Evolutionary conservation across 2,329 filamentous ascomycete genomes (phyloP).

Genomic region (Paecilomyces sp.): DNA sequence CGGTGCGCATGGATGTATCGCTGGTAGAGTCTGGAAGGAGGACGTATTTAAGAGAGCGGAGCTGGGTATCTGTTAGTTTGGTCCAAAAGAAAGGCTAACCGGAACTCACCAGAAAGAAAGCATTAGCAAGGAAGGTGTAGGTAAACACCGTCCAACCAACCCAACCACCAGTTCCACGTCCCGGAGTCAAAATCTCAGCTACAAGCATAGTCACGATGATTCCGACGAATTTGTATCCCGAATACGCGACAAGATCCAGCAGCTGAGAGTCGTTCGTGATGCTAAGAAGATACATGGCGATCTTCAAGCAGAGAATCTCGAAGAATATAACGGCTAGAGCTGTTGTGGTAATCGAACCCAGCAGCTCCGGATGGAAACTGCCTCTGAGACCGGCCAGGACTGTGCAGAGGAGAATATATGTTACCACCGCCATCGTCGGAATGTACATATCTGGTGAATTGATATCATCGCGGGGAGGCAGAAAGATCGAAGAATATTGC

Average conservation of each 20-base stretch:
- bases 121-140: slow-evolving; percentile 91
- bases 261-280: slow-evolving; percentile 93
- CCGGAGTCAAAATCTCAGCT: slow-evolving; percentile 68
- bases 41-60: slow-evolving; percentile 93
- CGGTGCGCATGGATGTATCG: slow-evolving; percentile 54
- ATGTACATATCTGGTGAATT: slow-evolving; percentile 99
- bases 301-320: slow-evolving; percentile 83
- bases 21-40: slow-evolving; percentile 74
- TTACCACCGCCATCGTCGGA: slow-evolving; percentile 93
- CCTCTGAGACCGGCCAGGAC: slow-evolving; percentile 83
- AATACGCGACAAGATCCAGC: slow-evolving; percentile 90
- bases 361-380: slow-evolving; percentile 86
- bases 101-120: slow-evolving; percentile 78
- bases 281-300: slow-evolving; percentile 86
- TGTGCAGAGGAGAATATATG: slow-evolving; percentile 90
- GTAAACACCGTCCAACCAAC: slow-evolving; percentile 80
- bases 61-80: slow-evolving; percentile 42
- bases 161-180: slow-evolving; percentile 79
- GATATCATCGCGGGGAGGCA: slow-evolving; percentile 88
- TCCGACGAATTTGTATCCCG: slow-evolving; percentile 97
- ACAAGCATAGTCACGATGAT: slow-evolving; percentile 83
- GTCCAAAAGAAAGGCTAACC: not conserved
- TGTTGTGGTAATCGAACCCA: slow-evolving; percentile 81
- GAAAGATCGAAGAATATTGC: slow-evolving; percentile 54
- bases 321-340: slow-evolving; percentile 76